A percentile compares a stretch with the other conserved stretches of the same genome.
These are phyloP conservation scores for Phytomonas francai DNA, from an alignment of 208 protist species.

Conservation along the genomic window DNA sequence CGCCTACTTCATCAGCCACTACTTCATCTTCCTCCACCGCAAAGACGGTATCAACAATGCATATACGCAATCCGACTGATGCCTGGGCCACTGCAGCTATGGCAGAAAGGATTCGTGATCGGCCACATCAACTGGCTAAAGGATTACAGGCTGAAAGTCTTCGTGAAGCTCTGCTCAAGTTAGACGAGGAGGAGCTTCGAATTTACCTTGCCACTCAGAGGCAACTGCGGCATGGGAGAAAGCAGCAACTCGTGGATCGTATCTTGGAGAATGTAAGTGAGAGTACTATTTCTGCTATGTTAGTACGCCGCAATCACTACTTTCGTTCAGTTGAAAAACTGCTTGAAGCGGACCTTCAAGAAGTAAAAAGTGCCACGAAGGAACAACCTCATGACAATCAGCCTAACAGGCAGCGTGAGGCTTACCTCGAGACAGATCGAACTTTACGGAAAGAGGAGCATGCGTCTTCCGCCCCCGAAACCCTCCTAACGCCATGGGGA, in stretches of 20 bases:
- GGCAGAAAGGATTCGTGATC: slow-evolving; percentile 45
- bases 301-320: slow-evolving; percentile 70
- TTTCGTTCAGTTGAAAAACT: slow-evolving; percentile 79
- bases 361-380: slow-evolving; percentile 21
- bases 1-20: neutral
- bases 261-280: slow-evolving; percentile 52
- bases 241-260: slow-evolving; percentile 58
- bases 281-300: slow-evolving; percentile 63
- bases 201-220: slow-evolving; percentile 82
- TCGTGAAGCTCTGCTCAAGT: slow-evolving; percentile 24
- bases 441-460: slow-evolving; percentile 39
- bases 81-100: slow-evolving; percentile 63
- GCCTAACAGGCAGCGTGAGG: neutral
- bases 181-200: slow-evolving; percentile 86
- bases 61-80: slow-evolving; percentile 76
- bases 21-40: slow-evolving; percentile 5
- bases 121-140: slow-evolving; percentile 13
- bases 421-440: neutral
- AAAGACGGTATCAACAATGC: slow-evolving; percentile 49
- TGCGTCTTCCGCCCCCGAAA: slow-evolving; percentile 37
- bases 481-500: slow-evolving; percentile 82
- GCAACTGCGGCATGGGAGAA: slow-evolving; percentile 78
- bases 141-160: slow-evolving; percentile 32
- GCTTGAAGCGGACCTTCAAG: slow-evolving; percentile 56
- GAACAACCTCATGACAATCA: neutral